These are phyloP conservation scores for Eucalyptus melliodora DNA, from an alignment of 345 rosid species.

Conservation along the genomic window DNA sequence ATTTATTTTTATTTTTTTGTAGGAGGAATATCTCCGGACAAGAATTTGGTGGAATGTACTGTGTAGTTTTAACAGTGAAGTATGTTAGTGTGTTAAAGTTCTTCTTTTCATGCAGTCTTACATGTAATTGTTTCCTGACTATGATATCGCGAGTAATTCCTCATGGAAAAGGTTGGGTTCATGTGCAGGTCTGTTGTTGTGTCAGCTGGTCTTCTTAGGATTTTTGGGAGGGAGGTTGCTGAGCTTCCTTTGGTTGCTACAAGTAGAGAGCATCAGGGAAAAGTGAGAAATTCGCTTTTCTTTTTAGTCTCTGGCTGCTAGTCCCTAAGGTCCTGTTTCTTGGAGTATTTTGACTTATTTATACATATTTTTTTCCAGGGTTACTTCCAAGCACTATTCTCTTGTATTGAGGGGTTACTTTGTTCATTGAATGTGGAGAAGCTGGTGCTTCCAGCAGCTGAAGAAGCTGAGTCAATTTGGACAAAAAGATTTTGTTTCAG, in stretches of 20 bases:
- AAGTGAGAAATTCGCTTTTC: constrained; percentile 22
- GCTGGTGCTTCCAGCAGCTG: constrained; percentile 95
- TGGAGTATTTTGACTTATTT: background rate
- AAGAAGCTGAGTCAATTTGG: constrained; percentile 95
- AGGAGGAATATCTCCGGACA: constrained; percentile 98
- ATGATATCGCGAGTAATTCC: background rate
- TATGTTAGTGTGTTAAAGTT: constrained; percentile 1
- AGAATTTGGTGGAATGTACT: constrained; percentile 91
- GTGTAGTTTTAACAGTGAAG: constrained; percentile 69
- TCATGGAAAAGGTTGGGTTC: background rate
- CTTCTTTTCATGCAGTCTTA: background rate
- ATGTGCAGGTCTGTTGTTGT: constrained; percentile 64
- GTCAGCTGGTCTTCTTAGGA: constrained; percentile 91
- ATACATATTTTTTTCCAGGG: constrained; percentile 33
- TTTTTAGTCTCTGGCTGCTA: background rate
- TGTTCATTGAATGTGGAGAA: constrained; percentile 64
- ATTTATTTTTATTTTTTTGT: background rate
- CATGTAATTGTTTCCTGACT: background rate
- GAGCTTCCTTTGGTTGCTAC: constrained; percentile 99
- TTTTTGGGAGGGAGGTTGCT: constrained; percentile 84
- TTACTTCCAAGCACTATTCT: constrained; percentile 79
- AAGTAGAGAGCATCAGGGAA: constrained; percentile 78
- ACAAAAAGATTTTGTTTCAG: constrained; percentile 77
- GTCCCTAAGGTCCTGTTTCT: background rate
- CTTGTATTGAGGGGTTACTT: constrained; percentile 72